These are phyloP conservation scores for Agaricus sinodeliciosus DNA, from an alignment of 768 basidiomycete species.

Conservation along the genomic window DNA sequence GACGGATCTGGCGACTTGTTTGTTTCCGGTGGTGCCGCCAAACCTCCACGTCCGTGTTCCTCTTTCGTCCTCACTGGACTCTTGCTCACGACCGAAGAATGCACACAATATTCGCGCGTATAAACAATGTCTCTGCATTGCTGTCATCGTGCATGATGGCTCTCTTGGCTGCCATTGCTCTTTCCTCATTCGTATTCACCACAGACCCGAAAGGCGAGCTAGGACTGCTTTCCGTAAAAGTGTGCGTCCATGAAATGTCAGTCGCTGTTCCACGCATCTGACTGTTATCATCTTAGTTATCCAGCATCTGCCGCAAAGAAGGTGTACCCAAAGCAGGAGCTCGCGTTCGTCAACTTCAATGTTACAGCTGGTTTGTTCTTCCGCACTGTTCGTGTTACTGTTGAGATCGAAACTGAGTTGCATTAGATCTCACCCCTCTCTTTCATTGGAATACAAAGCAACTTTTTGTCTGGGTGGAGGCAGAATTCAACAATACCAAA, in stretches of 20 bases:
- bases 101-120: slow-evolving; percentile 64
- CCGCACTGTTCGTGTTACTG: not conserved
- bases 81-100: slow-evolving; percentile 27
- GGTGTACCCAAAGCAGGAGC: slow-evolving; percentile 63
- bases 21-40: not conserved
- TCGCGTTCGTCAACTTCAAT: slow-evolving; percentile 78
- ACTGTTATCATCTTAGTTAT: slow-evolving; percentile 26
- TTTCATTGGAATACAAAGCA: slow-evolving; percentile 99
- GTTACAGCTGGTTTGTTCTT: slow-evolving; percentile 60
- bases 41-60: too few species aligned
- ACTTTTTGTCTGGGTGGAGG: slow-evolving; percentile 79
- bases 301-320: slow-evolving; percentile 35
- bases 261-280: not conserved
- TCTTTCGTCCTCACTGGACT: not conserved
- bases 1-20: not conserved
- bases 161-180: slow-evolving; percentile 60
- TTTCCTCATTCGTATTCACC: slow-evolving; percentile 65
- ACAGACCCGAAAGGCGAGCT: slow-evolving; percentile 52
- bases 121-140: slow-evolving; percentile 70
- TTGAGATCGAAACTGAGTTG: not conserved
- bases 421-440: slow-evolving; percentile 68
- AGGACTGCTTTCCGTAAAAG: slow-evolving; percentile 61
- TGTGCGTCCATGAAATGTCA: slow-evolving; percentile 41
- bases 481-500: slow-evolving; percentile 69
- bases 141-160: slow-evolving; percentile 72